Evolutionary conservation across 2,329 filamentous ascomycete genomes (phyloP).

Genomic region (Grosmannia penicillata): DNA sequence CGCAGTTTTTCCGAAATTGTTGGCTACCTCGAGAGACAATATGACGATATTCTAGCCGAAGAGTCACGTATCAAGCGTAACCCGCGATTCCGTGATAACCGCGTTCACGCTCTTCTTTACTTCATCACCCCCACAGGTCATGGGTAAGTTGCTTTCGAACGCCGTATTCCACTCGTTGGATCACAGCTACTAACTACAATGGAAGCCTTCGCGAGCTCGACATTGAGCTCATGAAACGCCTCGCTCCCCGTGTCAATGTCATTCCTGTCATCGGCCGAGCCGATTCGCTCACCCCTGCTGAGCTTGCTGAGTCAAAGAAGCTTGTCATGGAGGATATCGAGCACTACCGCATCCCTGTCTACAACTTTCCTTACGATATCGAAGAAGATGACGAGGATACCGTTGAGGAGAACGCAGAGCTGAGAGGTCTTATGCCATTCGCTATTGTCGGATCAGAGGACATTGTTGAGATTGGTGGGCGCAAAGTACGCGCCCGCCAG

Average conservation of each 20-base stretch:
- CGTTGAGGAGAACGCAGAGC: constrained; percentile 96
- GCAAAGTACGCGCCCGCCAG: constrained; percentile 83
- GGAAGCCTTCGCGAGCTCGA: constrained; percentile 97
- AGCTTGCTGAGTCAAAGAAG: constrained; percentile 98
- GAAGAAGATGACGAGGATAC: constrained; percentile 99
- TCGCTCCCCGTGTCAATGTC: constrained; percentile 95
- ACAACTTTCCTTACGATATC: constrained; percentile 99
- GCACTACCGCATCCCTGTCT: constrained; percentile 97
- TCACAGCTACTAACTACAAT: too few species aligned
- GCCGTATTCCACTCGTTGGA: too few species aligned
- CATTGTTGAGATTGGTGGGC: constrained; percentile 81
- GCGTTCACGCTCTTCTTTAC: constrained; percentile 95
- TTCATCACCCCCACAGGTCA: constrained; percentile 98
- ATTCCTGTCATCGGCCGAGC: constrained; percentile 98
- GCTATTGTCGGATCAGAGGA: constrained; percentile 98
- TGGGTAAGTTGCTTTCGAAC: constrained; percentile 40
- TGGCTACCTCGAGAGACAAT: constrained; percentile 96
- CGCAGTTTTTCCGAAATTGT: constrained; percentile 90
- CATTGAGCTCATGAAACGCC: constrained; percentile 98
- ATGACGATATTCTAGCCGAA: constrained; percentile 97
- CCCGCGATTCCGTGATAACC: constrained; percentile 97
- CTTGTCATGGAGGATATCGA: constrained; percentile 99
- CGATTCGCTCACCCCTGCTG: constrained; percentile 88
- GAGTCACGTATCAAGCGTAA: constrained; percentile 99
- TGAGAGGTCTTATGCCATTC: constrained; percentile 95